phyloP scores from a whole-genome alignment of 1,139 yeast species.

The Casaregolazyma suthepensis region DNA sequence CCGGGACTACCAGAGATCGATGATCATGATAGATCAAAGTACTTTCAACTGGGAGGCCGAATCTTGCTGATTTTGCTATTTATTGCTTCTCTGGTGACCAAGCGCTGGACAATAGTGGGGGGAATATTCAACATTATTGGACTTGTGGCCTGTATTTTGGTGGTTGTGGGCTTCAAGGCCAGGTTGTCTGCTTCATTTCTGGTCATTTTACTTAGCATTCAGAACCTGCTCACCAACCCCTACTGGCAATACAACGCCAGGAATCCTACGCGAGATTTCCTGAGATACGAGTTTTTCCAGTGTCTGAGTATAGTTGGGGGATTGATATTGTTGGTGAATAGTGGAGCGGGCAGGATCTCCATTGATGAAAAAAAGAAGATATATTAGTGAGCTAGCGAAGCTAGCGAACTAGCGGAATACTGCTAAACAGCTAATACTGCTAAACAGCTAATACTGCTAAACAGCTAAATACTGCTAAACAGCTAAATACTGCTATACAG shows the following conservation, averaged over 20 bases:
- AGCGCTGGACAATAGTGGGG: constrained; percentile 66
- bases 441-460: too few species aligned
- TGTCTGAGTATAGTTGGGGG: constrained; percentile 95
- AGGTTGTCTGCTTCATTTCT: constrained; percentile 79
- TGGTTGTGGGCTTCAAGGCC: constrained; percentile 90
- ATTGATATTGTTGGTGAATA: constrained; percentile 77
- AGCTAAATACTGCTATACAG: too few species aligned
- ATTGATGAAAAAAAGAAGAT: constrained; percentile 95
- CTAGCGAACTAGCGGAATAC: too few species aligned
- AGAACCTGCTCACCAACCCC: constrained; percentile 76
- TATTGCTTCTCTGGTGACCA: constrained; percentile 76
- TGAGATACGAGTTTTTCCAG: constrained; percentile 92
- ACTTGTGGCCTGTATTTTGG: constrained; percentile 64
- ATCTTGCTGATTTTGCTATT: constrained; percentile 78
- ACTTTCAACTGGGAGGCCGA: constrained; percentile 84
- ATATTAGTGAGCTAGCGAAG: constrained; percentile 38
- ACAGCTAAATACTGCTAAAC: too few species aligned
- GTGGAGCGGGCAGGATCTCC: constrained; percentile 95
- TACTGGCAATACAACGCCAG: constrained; percentile 75
- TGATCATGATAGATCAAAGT: constrained; percentile 78
- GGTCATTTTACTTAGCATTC: constrained; percentile 65
- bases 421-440: too few species aligned
- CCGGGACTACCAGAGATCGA: constrained; percentile 90
- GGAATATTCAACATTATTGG: constrained; percentile 66
- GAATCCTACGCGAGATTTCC: constrained; percentile 79